Conservation (phyloP, 2,329 filamentous ascomycete genomes). For the Dendryphion nanum region DNA sequence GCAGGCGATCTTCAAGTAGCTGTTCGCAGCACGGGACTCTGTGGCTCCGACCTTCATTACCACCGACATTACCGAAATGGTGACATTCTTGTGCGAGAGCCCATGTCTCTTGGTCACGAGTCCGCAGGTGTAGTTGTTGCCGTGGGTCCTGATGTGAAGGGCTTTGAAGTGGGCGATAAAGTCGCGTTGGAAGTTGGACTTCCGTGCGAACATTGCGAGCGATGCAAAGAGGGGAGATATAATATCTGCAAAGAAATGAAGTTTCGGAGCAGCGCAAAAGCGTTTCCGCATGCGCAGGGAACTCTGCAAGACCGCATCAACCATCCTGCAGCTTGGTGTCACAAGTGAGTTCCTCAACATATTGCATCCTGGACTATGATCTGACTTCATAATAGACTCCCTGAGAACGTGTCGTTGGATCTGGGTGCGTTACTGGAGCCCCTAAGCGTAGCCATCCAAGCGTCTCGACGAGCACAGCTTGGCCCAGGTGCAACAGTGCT, state of each 20-base stretch:
- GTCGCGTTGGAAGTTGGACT: slow-evolving; percentile 91
- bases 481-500: slow-evolving; percentile 50
- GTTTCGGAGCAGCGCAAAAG: slow-evolving; percentile 60
- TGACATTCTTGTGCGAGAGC: slow-evolving; percentile 76
- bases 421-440: slow-evolving; percentile 61
- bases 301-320: slow-evolving; percentile 63
- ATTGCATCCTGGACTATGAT: neutral
- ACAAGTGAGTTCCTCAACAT: slow-evolving; percentile 39
- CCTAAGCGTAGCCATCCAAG: slow-evolving; percentile 60
- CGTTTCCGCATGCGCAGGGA: slow-evolving; percentile 62
- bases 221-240: slow-evolving; percentile 58
- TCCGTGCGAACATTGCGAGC: slow-evolving; percentile 66
- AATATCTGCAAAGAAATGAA: slow-evolving; percentile 61
- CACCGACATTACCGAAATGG: slow-evolving; percentile 85
- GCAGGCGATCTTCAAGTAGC: slow-evolving; percentile 61
- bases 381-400: slow-evolving; percentile 40
- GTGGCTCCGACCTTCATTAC: slow-evolving; percentile 77
- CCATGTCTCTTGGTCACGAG: slow-evolving; percentile 77
- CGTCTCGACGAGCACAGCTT: slow-evolving; percentile 53
- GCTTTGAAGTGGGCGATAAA: slow-evolving; percentile 71
- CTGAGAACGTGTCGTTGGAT: slow-evolving; percentile 52
- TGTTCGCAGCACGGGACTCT: slow-evolving; percentile 66
- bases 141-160: slow-evolving; percentile 63
- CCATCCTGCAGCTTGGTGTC: slow-evolving; percentile 60
- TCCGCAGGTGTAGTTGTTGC: slow-evolving; percentile 76